A percentile compares a stretch with the other conserved stretches of the same genome.
Evolutionary conservation across 108 stramenopile genomes (phyloP).

Genomic region (Nitzschia sp.): DNA sequence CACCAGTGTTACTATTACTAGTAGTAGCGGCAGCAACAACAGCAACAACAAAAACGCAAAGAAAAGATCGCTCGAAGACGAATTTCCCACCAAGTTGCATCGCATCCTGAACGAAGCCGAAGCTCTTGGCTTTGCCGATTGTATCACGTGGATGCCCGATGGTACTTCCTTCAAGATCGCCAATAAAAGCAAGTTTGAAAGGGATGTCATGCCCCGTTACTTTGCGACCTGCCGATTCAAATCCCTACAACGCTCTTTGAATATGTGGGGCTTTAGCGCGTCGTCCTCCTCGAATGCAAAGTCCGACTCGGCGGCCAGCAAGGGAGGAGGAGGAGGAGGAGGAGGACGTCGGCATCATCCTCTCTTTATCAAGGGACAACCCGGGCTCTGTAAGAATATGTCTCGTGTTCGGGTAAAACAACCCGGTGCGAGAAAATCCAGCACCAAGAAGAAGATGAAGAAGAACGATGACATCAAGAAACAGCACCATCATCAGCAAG

Average conservation of each 20-base stretch:
- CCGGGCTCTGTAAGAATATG: slow-evolving; percentile 22
- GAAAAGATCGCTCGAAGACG: no score
- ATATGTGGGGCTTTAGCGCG: slow-evolving; percentile 53
- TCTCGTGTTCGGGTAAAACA: slow-evolving; percentile 14
- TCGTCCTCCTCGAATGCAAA: no score
- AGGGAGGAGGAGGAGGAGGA: slow-evolving; percentile 45
- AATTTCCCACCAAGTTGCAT: slow-evolving; percentile 50
- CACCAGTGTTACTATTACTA: no score
- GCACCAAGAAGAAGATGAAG: no score
- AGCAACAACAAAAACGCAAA: no score
- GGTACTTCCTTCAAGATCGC: slow-evolving; percentile 62
- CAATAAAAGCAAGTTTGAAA: slow-evolving; percentile 56
- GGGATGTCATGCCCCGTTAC: slow-evolving; percentile 52
- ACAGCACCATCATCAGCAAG: no score
- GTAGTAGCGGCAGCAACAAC: no score
- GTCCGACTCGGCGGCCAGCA: no score
- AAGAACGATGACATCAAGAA: no score
- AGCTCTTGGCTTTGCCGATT: slow-evolving; percentile 22
- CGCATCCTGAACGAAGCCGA: slow-evolving; percentile 41
- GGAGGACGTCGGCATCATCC: slow-evolving; percentile 54
- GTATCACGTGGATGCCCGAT: slow-evolving; percentile 53
- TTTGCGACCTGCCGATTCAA: slow-evolving; percentile 62
- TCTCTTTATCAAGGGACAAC: slow-evolving; percentile 32
- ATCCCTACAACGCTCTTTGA: slow-evolving; percentile 58
- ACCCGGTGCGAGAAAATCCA: no score